A percentile compares a stretch with the other conserved stretches of the same genome.
Evolutionary conservation across 345 rosid genomes (phyloP).

Genomic region (Camelina laxa): DNA sequence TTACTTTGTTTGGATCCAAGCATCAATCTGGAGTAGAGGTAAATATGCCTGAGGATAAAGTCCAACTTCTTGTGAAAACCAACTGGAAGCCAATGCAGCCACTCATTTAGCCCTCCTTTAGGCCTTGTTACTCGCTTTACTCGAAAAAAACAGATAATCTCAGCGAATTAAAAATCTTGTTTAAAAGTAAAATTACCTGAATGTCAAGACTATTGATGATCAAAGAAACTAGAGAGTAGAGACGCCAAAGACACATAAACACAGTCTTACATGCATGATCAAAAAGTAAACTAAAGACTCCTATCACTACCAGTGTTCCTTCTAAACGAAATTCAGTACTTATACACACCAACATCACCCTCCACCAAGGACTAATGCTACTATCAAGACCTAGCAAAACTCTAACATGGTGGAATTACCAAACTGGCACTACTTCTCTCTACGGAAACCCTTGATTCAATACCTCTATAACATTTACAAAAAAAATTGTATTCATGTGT

Average conservation of each 20-base stretch:
- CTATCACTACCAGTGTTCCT: not conserved
- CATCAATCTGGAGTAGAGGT: constrained; percentile 55
- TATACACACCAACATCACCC: not conserved
- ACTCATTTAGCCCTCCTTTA: constrained; percentile 88
- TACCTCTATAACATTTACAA: no score
- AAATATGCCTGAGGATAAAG: constrained; percentile 58
- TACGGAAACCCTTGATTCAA: not conserved
- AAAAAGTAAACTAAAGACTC: not conserved
- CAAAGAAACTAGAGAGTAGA: not conserved
- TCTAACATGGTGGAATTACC: not conserved
- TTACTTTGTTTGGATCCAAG: constrained; percentile 49
- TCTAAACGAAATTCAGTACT: not conserved
- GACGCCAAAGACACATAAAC: not conserved
- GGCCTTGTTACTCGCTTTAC: constrained; percentile 90
- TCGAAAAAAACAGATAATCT: not conserved
- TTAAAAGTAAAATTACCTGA: not conserved
- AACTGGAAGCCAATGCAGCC: constrained; percentile 95
- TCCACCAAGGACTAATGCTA: not conserved
- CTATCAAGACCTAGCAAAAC: not conserved
- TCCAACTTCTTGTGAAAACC: constrained; percentile 74
- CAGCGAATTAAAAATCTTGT: constrained; percentile 1
- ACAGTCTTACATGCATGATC: not conserved
- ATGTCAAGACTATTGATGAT: not conserved
- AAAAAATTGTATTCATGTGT: no score
- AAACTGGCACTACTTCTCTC: not conserved